A percentile compares a stretch with the other conserved stretches of the same genome.
Evolutionary conservation across 2,329 filamentous ascomycete species (phyloP).

Genomic region (Ustilaginoidea virens): DNA sequence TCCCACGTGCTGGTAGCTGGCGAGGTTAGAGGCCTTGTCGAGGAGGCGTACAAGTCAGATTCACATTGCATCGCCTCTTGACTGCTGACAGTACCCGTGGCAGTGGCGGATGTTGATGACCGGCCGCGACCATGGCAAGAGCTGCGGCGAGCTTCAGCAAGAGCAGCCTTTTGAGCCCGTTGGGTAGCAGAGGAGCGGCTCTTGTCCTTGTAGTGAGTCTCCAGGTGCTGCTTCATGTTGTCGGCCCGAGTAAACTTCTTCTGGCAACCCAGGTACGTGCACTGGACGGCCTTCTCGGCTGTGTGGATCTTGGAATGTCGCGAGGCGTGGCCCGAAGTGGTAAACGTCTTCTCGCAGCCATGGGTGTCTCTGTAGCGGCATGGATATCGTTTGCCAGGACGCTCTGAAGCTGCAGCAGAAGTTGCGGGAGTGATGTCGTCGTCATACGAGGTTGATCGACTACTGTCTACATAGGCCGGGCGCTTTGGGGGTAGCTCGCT

Average conservation of each 20-base stretch:
- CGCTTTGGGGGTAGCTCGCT: conserved; percentile 22
- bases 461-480: conserved; percentile 25
- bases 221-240: conserved; percentile 77
- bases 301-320: conserved; percentile 76
- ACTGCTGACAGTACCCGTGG: conserved; percentile 6
- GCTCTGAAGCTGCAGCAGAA: conserved; percentile 21
- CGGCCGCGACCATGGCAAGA: conserved; percentile 17
- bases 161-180: conserved; percentile 16
- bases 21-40: conserved; percentile 23
- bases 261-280: conserved; percentile 52
- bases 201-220: conserved; percentile 58
- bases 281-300: conserved; percentile 60
- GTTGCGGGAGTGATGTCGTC: conserved; percentile 27
- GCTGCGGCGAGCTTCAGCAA: conserved; percentile 18
- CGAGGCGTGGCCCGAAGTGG: conserved; percentile 72
- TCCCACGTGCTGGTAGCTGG: conserved; percentile 27
- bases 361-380: conserved; percentile 58
- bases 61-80: conserved; percentile 21
- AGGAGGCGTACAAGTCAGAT: conserved; percentile 12
- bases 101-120: conserved; percentile 10
- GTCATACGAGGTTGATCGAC: conserved; percentile 34
- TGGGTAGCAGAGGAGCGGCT: conserved; percentile 25
- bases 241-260: conserved; percentile 72
- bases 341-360: conserved; percentile 65
- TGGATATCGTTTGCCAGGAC: conserved; percentile 51